Conservation (phyloP, 2,329 filamentous ascomycete species). For the Purpureocillium lavendulum region DNA sequence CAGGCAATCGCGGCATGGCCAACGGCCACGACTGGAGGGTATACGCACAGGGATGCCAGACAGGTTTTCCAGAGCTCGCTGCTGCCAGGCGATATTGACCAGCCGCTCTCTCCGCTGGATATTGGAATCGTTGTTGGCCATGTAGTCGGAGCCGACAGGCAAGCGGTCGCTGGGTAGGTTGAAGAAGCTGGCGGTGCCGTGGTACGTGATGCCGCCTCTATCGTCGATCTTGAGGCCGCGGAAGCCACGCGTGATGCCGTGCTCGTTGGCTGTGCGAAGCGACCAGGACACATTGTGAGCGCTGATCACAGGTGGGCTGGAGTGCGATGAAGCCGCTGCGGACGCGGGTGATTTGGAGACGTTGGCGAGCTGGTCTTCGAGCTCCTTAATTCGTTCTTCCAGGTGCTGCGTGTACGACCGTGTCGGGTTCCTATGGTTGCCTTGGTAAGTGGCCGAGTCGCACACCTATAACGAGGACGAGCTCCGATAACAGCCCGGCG, state of each 20-base stretch:
- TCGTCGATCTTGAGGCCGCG: constrained; percentile 48
- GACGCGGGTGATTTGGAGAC: constrained; percentile 22
- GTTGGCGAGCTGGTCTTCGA: constrained; percentile 42
- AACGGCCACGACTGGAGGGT: no score
- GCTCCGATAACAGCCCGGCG: no score
- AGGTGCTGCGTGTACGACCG: constrained; percentile 53
- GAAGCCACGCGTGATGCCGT: constrained; percentile 25
- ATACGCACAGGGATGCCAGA: constrained; percentile 45
- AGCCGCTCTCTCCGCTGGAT: constrained; percentile 40
- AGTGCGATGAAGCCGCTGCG: constrained; percentile 21
- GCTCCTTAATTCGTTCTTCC: constrained; percentile 46
- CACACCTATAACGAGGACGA: no score
- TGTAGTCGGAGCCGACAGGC: constrained; percentile 19
- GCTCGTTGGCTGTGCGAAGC: constrained; percentile 16
- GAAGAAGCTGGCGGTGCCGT: constrained; percentile 52
- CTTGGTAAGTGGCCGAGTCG: constrained; percentile 1
- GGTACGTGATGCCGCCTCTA: constrained; percentile 49
- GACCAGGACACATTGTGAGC: constrained; percentile 10
- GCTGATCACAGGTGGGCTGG: constrained; percentile 23
- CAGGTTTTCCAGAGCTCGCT: constrained; percentile 49
- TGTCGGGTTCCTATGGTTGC: constrained; percentile 37
- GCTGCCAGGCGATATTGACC: constrained; percentile 51
- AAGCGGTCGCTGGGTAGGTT: constrained; percentile 40
- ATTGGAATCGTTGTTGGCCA: constrained; percentile 24
- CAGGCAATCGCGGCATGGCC: background rate